Evolutionary conservation across 768 basidiomycete species (phyloP).

Genomic region (Ramaria rubella): DNA sequence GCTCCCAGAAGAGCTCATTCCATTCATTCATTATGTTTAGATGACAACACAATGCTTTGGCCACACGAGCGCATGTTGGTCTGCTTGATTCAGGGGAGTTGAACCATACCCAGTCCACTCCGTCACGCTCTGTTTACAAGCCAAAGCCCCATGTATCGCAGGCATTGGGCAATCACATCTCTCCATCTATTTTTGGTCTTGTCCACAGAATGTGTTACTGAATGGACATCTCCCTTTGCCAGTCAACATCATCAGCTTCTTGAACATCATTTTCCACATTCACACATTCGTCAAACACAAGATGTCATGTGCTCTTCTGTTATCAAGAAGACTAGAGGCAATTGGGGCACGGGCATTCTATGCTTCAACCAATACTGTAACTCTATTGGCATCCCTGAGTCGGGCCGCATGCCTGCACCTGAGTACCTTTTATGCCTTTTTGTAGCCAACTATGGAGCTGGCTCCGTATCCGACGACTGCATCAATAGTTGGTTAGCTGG

Average conservation of each 20-base stretch:
- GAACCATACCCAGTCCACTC: background rate
- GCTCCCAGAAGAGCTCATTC: background rate
- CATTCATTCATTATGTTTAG: background rate
- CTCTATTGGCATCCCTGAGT: conserved; percentile 26
- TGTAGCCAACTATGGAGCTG: no score
- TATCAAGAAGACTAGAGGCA: background rate
- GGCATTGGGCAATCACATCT: background rate
- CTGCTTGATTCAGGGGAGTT: no score
- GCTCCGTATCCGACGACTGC: no score
- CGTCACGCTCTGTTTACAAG: background rate
- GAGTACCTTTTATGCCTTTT: conserved; percentile 26
- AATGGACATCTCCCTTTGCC: no score
- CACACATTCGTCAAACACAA: background rate
- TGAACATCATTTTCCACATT: background rate
- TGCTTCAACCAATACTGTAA: conserved; percentile 39
- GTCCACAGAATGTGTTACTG: background rate
- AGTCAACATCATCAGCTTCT: background rate
- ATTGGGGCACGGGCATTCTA: conserved; percentile 31
- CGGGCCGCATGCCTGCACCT: conserved; percentile 24
- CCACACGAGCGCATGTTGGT: no score
- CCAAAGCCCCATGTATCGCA: no score
- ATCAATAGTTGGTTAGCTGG: no score
- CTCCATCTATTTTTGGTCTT: background rate
- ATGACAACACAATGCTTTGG: no score
- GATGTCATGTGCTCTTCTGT: no score